phyloP scores from a whole-genome alignment of 164 flowering plant species.

The Stephania cephalantha region DNA sequence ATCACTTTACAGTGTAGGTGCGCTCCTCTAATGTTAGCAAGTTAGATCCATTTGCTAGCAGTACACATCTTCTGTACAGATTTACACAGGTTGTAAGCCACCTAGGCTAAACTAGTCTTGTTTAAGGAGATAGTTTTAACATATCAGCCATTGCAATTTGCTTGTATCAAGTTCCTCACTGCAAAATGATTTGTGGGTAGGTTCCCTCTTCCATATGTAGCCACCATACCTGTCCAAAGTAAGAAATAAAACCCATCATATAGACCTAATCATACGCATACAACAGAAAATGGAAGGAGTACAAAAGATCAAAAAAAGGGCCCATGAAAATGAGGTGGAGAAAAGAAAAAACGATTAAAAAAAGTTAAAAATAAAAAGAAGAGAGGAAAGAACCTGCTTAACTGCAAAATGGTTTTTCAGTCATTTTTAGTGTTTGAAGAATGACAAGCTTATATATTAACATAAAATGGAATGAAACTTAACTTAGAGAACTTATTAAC shows the following conservation, averaged over 20 bases:
- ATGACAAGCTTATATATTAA: background rate
- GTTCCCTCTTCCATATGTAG: slow-evolving; percentile 35
- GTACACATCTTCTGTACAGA: slow-evolving; percentile 14
- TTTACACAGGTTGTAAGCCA: slow-evolving; percentile 14
- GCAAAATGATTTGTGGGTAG: slow-evolving; percentile 28
- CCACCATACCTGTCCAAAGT: slow-evolving; percentile 41
- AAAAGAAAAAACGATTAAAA: background rate
- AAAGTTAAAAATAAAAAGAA: background rate
- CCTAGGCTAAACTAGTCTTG: slow-evolving; percentile 12
- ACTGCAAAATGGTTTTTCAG: background rate
- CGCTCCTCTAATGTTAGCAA: slow-evolving; percentile 11
- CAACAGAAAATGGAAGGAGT: slow-evolving; percentile 1
- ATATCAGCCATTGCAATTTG: slow-evolving; percentile 20
- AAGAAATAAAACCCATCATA: slow-evolving; percentile 38
- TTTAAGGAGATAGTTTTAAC: slow-evolving; percentile 10
- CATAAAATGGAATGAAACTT: background rate
- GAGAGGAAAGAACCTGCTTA: background rate
- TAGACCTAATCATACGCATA: slow-evolving; percentile 24
- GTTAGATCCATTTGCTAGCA: slow-evolving; percentile 13
- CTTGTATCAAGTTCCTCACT: slow-evolving; percentile 27
- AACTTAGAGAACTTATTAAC: background rate
- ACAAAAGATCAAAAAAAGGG: background rate
- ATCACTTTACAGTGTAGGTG: slow-evolving; percentile 1
- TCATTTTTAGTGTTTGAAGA: background rate
- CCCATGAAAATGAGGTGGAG: background rate